Evolutionary conservation across 352 stramenopile species (phyloP).

Genomic region (Phytophthora constricta): DNA sequence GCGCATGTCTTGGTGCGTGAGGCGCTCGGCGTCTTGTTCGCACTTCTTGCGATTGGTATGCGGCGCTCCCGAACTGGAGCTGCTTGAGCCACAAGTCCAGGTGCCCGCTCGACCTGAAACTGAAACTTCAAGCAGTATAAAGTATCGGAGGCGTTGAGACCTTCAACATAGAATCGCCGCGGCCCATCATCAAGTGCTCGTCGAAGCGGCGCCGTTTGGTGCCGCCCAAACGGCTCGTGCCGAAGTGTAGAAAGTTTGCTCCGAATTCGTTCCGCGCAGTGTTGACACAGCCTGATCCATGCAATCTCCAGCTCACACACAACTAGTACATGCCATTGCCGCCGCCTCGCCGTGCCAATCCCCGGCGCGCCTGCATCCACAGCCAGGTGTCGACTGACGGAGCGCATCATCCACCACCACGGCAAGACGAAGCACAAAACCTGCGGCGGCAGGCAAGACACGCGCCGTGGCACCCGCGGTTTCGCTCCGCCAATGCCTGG

Average conservation of each 20-base stretch:
- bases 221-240: no score
- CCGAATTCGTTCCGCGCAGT: no score
- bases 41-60: conserved; percentile 24
- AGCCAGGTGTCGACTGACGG: background rate
- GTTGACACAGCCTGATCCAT: no score
- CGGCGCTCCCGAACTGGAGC: conserved; percentile 3
- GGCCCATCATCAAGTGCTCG: conserved; percentile 7
- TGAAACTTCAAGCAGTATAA: conserved; percentile 61
- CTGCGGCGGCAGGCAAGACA: conserved; percentile 29
- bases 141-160: conserved; percentile 39
- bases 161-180: conserved; percentile 46
- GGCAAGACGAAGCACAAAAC: conserved; percentile 17
- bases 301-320: no score
- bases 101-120: no score
- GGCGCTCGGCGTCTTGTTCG: background rate
- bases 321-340: background rate
- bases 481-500: conserved; percentile 20
- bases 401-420: background rate
- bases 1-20: conserved; percentile 11
- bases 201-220: conserved; percentile 50
- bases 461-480: conserved; percentile 18
- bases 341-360: background rate
- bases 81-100: background rate
- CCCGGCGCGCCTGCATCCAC: background rate
- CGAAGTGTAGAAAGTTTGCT: no score